Evolutionary conservation across 306 rosid species (phyloP), one percentile per base, ranked within the genome.

Genomic region (Delonix regia): DNA sequence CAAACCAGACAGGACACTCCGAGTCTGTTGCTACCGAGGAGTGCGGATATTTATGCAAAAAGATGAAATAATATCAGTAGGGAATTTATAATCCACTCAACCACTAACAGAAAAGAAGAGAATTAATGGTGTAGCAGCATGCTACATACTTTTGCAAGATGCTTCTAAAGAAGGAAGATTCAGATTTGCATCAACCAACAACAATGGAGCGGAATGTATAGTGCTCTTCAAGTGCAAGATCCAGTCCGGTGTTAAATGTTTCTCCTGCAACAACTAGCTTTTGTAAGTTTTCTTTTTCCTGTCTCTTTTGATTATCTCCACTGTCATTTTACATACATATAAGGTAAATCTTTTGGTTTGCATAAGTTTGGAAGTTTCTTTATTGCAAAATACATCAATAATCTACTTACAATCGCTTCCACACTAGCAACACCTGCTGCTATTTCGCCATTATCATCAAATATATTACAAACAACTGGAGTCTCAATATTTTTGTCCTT

Each of bases 131-230:
- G 25, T 1, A 48, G 70, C 24, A 56, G 34, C 19, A 64, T 42
- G 71, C 70, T 82, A 71, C 51, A 33, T 90, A 94, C 97, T 80
- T 85, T 60, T 86, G 86, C 98, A 88, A 83, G 94, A 89, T 66
- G 84, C 87, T 83, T 83, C 87, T 41, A 94, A 85, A 42, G 97
- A 87, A 76, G 85, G 86, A 71, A 72, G 73, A 75, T 82, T 88
- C 70, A 94, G 87, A 79, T 94, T 94, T 80, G 97, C 97, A 81
- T 94, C 98, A 64, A 94, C 87, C 92, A 92, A 87, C 72, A 94
- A 75, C 74, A 94, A 75, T 34, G 97, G 89, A 78, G 98, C 89
- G 69, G 86, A 77, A 75, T 12, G 42, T 81, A 92, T 83, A 45
- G 76, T 78, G 82, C 66, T 65, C 84, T 85, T 78, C 86, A 89